A percentile compares a stretch with the other conserved stretches of the same genome.
These are phyloP conservation scores for Aquanectria penicillioides DNA, from an alignment of 2,329 filamentous ascomycete genomes.

Conservation along the genomic window DNA sequence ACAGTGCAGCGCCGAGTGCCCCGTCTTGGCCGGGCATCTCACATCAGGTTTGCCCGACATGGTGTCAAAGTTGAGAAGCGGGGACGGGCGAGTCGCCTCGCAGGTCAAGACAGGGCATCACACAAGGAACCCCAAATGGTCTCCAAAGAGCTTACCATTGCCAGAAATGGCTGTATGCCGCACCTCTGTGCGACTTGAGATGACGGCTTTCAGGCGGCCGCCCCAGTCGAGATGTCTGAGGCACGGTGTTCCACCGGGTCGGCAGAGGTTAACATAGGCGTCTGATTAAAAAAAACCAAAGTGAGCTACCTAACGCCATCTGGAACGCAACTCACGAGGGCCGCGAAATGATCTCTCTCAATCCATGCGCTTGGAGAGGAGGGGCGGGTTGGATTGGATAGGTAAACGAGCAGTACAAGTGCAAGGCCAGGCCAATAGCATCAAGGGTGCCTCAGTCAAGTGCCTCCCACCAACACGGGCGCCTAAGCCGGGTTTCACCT, in stretches of 20 bases:
- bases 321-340: constrained; percentile 22
- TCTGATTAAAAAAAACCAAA: too few species aligned
- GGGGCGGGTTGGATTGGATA: constrained; percentile 22
- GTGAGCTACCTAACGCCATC: constrained; percentile 24
- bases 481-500: constrained; percentile 31
- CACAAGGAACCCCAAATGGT: background rate
- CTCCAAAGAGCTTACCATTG: background rate
- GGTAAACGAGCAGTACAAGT: constrained; percentile 18
- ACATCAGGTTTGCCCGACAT: constrained; percentile 21
- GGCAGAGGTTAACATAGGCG: constrained; percentile 13
- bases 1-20: constrained; percentile 18
- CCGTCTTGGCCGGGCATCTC: constrained; percentile 16
- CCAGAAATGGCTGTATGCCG: constrained; percentile 14
- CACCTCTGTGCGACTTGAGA: constrained; percentile 9
- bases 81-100: constrained; percentile 9
- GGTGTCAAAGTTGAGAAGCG: constrained; percentile 18
- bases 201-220: constrained; percentile 17
- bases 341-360: constrained; percentile 20
- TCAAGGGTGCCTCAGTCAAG: constrained; percentile 22
- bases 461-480: constrained; percentile 19
- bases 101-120: constrained; percentile 11
- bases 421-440: constrained; percentile 17
- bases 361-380: constrained; percentile 12
- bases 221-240: constrained; percentile 18
- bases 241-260: constrained; percentile 12